A percentile compares a stretch with the other conserved stretches of the same genome.
Evolutionary conservation across 1,139 yeast species (phyloP).

Genomic region (Insectozyma bohioensis): DNA sequence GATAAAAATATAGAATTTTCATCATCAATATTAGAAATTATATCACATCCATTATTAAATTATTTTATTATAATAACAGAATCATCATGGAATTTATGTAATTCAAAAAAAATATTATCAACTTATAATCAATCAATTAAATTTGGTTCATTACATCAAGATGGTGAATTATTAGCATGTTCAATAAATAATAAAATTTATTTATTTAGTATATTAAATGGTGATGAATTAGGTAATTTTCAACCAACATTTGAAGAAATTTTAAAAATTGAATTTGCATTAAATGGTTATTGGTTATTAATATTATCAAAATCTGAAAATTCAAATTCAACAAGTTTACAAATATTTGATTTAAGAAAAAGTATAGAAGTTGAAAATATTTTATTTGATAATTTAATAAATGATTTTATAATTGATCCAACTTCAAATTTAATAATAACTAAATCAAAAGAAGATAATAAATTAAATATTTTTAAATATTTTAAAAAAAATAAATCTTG

Average conservation of each 20-base stretch:
- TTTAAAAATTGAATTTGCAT: slow-evolving; percentile 50
- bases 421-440: slow-evolving; percentile 39
- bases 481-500: slow-evolving; percentile 47
- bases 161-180: slow-evolving; percentile 60
- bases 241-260: slow-evolving; percentile 13
- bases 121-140: not conserved
- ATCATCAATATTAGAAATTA: slow-evolving; percentile 2
- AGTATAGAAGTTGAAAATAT: slow-evolving; percentile 30
- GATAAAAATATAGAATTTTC: not conserved
- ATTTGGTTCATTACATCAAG: slow-evolving; percentile 53
- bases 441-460: slow-evolving; percentile 15
- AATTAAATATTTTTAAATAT: slow-evolving; percentile 30
- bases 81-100: slow-evolving; percentile 7
- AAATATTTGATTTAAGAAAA: slow-evolving; percentile 61
- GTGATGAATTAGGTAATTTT: slow-evolving; percentile 41
- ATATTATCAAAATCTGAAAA: slow-evolving; percentile 21
- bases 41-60: slow-evolving; percentile 12
- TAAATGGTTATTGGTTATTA: slow-evolving; percentile 70
- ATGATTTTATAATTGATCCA: slow-evolving; percentile 43
- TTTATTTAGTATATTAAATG: slow-evolving; percentile 18
- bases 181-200: slow-evolving; percentile 27
- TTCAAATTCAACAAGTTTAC: slow-evolving; percentile 23
- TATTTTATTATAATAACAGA: slow-evolving; percentile 9
- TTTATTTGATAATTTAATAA: slow-evolving; percentile 16
- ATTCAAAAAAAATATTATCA: slow-evolving; percentile 4